Conservation (phyloP, 2,329 filamentous ascomycete species). For the Aspergillus unguis region DNA sequence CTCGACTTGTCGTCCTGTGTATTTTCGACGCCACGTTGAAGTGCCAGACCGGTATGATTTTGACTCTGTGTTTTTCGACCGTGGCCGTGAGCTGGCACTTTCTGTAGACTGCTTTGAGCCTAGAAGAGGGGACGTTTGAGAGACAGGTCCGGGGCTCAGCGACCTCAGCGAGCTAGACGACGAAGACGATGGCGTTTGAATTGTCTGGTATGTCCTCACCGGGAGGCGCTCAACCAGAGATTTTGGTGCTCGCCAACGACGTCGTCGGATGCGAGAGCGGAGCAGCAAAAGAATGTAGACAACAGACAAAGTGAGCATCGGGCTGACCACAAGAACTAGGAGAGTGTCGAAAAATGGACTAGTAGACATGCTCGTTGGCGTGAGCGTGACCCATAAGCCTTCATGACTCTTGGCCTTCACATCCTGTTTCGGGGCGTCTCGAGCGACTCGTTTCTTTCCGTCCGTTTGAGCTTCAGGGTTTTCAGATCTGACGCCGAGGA, state of each 20-base stretch:
- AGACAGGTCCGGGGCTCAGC: conserved; percentile 63
- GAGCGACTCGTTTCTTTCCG: conserved; percentile 9
- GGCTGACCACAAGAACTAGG: conserved; percentile 92
- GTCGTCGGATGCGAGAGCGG: conserved; percentile 79
- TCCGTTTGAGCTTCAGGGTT: conserved; percentile 16
- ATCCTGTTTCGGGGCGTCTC: conserved; percentile 20
- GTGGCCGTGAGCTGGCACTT: conserved; percentile 33
- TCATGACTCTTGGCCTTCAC: conserved; percentile 56
- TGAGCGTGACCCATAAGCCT: conserved; percentile 94
- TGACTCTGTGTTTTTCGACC: conserved; percentile 38
- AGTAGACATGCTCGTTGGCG: conserved; percentile 79
- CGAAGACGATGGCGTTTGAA: conserved; percentile 61
- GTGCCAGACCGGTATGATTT: conserved; percentile 23
- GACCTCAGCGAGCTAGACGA: conserved; percentile 55
- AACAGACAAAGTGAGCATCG: conserved; percentile 84
- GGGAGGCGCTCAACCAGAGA: conserved; percentile 92
- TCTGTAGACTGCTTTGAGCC: conserved; percentile 30
- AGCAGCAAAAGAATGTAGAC: conserved; percentile 87
- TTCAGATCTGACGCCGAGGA: conserved; percentile 27
- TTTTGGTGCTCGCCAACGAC: conserved; percentile 95
- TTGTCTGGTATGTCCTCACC: conserved; percentile 90
- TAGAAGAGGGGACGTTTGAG: conserved; percentile 76
- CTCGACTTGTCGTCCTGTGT: conserved; percentile 68
- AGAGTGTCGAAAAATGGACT: conserved; percentile 95
- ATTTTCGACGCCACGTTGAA: conserved; percentile 52